Base-by-base conservation (phyloP, 1,284 basidiomycete species). In the Neolentinus lepideus region DNA sequence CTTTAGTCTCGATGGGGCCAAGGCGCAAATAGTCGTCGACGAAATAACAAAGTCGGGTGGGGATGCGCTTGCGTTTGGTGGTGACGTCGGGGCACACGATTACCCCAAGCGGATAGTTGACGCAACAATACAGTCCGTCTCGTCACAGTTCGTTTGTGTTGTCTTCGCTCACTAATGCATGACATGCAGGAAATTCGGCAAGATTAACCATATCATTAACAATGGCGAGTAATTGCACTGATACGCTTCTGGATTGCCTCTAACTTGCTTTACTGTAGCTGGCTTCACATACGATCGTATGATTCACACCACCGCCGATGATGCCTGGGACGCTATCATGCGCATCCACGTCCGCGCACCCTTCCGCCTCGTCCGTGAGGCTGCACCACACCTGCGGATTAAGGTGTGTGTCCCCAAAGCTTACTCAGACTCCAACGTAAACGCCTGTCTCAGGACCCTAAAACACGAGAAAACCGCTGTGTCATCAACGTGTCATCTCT, bases 221-320 rank as follows among this genome's bases (percentile, higher is more conserved):
- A 93, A 93, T 61, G 87, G 82, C 81, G 31, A n/a, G 71, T 14
- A 19, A 19, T 36, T 51, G 50, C 51, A 24, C 38, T 48, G 25
- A 22, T 53, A 31, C 33, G 52, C 54, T 54, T 53, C 36, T 38
- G 51, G 48, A 58, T 35, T 25, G 19, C 45, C 10, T 47, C 45
- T 47, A 25, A 47, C 9, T 25, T 11, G 24, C 24, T 11, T 14
- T 27, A 54, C 48, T 24, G 36, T 58, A 85, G 85, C 90, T 55
- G 91, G 91, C 46, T 94, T 93, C 75, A 93, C 92, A 1, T 90
- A 81, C 63, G 91, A 94, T 77, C 85, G 83, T 70, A 94, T 94
- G 92, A 73, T 91, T 45, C 91, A 93, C 73, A 92, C 89, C 2
- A 91, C 86, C 62, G 84, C 87, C 8, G 92, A 94, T 69, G 89